A percentile compares a stretch with the other conserved stretches of the same genome.
These are phyloP conservation scores for Trypanosoma avium DNA, from an alignment of 208 protist species.

Conservation along the genomic window DNA sequence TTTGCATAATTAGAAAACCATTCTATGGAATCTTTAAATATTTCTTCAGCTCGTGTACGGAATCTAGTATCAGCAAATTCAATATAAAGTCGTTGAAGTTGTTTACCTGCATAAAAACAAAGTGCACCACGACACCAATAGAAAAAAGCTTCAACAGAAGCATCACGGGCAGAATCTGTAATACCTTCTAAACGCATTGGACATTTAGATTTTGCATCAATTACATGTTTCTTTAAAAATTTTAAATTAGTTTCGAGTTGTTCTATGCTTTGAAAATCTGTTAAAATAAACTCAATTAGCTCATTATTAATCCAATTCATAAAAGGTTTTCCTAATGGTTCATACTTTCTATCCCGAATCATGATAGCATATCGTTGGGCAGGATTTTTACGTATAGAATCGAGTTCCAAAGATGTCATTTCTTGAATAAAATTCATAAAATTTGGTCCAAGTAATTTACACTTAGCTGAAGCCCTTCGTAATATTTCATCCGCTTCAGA, in stretches of 20 bases:
- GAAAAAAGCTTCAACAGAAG: conserved; percentile 76
- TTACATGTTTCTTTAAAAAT: conserved; percentile 67
- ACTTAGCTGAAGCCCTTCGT: conserved; percentile 74
- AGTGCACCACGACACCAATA: conserved; percentile 87
- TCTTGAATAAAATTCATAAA: conserved; percentile 92
- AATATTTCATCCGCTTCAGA: conserved; percentile 82
- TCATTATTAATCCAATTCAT: conserved; percentile 86
- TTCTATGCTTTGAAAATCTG: conserved; percentile 66
- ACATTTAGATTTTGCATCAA: conserved; percentile 60
- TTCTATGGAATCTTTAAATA: conserved; percentile 87
- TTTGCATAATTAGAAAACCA: conserved; percentile 82
- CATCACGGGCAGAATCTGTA: conserved; percentile 56
- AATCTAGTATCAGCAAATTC: conserved; percentile 77
- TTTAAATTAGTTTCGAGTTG: conserved; percentile 80
- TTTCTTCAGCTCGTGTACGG: conserved; percentile 67
- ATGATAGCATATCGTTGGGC: conserved; percentile 81
- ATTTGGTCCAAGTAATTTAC: conserved; percentile 77
- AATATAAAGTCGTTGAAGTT: conserved; percentile 68
- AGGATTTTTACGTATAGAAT: conserved; percentile 87
- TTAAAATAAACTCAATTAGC: conserved; percentile 68
- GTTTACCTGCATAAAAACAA: conserved; percentile 73
- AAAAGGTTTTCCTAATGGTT: conserved; percentile 72
- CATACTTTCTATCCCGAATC: conserved; percentile 76
- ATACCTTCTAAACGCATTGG: conserved; percentile 70
- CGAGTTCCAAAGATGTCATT: conserved; percentile 86